Evolutionary conservation across 306 rosid genomes (phyloP), one percentile per base, ranked within the genome.

Genomic region (Clitoria ternatea): DNA sequence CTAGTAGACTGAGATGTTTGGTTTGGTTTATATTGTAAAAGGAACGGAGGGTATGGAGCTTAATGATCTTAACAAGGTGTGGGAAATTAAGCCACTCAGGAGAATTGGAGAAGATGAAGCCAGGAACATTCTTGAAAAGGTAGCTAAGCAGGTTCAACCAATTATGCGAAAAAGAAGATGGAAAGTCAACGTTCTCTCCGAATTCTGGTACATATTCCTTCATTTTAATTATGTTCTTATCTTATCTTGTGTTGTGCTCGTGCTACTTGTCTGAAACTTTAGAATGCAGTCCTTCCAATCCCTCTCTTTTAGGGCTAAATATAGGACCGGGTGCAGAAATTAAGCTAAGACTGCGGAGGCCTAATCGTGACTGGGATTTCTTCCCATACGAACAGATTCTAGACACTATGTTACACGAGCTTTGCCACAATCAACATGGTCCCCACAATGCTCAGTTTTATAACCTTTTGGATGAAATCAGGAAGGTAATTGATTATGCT

Each of bases 341-440:
- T 36, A 83, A 83, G 79, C 80, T 86, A 53, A 78, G 90, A 65
- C 61, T 83, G 20, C 73, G 88, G 65, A 75, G 82, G 79, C 88
- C 84, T 42, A 76, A 76, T 59, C 48, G 67, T 2, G 82, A 83
- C 9, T 80, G 90, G 90, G 75, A 83, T 80, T 86, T 86, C 81
- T 83, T 72, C 70, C 86, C 85, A 4, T 80, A 68, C 64, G 90
- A 86, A 70, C 88, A 86, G 79, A 80, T 83, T 66, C 86, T 78
- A 45, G 86, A 86, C 67, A 86, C 90, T 26, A 86, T 83, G 90
- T 72, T 86, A 30, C 90, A 86, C 13, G 90, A 86, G 79, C 88
- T 86, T 61, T 86, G 84, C 82, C 90, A 86, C 75, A 86, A 78
- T 39, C 81, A 80, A 7, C 40, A 74, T 72, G 88, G 90, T 13